These are phyloP conservation scores for Penicillium lagena DNA, from an alignment of 495 filamentous ascomycete genomes.

Conservation along the genomic window DNA sequence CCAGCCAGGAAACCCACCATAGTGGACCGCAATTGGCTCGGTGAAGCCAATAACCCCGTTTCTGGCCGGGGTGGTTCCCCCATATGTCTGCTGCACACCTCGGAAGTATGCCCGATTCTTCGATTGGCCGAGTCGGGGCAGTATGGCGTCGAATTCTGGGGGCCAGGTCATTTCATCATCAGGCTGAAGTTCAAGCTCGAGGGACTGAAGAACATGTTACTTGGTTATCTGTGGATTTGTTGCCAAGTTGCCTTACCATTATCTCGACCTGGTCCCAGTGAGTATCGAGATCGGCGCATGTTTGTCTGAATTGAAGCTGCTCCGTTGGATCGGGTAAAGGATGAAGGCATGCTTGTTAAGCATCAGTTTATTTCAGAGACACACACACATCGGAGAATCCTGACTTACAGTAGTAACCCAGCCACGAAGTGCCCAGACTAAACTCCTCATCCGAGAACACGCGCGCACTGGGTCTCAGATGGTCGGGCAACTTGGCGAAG, in stretches of 20 bases:
- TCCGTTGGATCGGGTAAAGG: constrained; percentile 11
- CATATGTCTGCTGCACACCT: constrained; percentile 13
- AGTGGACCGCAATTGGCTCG: constrained; percentile 16
- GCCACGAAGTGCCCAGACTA: constrained; percentile 18
- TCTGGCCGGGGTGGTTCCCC: neutral
- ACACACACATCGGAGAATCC: too few species aligned
- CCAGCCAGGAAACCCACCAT: constrained; percentile 32
- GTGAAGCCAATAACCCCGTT: constrained; percentile 24
- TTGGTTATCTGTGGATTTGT: neutral
- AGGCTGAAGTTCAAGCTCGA: constrained; percentile 10
- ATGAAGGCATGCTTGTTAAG: constrained; percentile 25
- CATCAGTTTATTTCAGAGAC: neutral
- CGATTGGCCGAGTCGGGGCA: constrained; percentile 1
- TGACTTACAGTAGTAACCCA: constrained; percentile 31
- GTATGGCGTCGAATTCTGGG: constrained; percentile 11
- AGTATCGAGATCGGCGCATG: constrained; percentile 21
- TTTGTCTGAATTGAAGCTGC: constrained; percentile 13
- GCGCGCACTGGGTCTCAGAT: constrained; percentile 10
- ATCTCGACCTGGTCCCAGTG: constrained; percentile 14
- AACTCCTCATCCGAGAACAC: neutral
- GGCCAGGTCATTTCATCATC: constrained; percentile 16
- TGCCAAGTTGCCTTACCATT: constrained; percentile 12
- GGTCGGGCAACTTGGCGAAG: constrained; percentile 10
- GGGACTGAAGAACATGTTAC: constrained; percentile 6
- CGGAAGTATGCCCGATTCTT: constrained; percentile 15